phyloP scores from a whole-genome alignment of 805 yeast species.

The Torulaspora franciscae region DNA sequence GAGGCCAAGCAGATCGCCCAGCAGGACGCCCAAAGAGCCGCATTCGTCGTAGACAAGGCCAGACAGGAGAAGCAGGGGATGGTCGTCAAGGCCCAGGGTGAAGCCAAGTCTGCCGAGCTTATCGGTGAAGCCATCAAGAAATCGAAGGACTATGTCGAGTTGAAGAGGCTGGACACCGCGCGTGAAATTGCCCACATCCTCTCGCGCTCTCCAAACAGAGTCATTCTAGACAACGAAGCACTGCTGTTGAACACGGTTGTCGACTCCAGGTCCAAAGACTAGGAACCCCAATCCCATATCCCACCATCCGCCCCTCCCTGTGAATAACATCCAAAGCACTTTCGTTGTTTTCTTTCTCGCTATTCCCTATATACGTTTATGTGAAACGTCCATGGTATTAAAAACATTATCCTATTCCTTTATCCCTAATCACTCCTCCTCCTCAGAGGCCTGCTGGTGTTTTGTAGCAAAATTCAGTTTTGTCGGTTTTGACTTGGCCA shows the following conservation, averaged over 20 bases:
- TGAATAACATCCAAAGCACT: constrained; percentile 3
- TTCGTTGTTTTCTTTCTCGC: constrained; percentile 3
- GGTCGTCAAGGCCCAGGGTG: constrained; percentile 97
- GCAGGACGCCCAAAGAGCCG: constrained; percentile 98
- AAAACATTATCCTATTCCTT: constrained; percentile 1
- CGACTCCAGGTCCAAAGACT: constrained; percentile 55
- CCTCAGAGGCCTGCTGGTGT: constrained; percentile 5
- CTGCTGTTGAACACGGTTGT: constrained; percentile 82
- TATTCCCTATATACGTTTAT: constrained; percentile 6
- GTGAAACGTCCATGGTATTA: constrained; percentile 1
- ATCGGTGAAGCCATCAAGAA: constrained; percentile 99
- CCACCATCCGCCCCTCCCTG: constrained; percentile 5
- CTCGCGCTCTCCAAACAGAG: constrained; percentile 84
- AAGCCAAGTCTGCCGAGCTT: constrained; percentile 94
- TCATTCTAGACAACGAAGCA: constrained; percentile 86
- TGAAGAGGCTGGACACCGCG: constrained; percentile 95
- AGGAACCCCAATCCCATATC: not conserved
- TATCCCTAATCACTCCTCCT: constrained; percentile 8
- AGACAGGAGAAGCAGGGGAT: constrained; percentile 95
- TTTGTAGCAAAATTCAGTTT: constrained; percentile 15
- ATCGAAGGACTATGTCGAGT: constrained; percentile 90
- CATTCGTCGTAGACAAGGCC: constrained; percentile 94
- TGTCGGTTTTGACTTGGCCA: constrained; percentile 20
- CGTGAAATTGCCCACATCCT: constrained; percentile 87
- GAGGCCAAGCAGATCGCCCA: constrained; percentile 99